A percentile compares a stretch with the other conserved stretches of the same genome.
Conservation (phyloP, 2,329 filamentous ascomycete species). For the Colletotrichum plurivorum region DNA sequence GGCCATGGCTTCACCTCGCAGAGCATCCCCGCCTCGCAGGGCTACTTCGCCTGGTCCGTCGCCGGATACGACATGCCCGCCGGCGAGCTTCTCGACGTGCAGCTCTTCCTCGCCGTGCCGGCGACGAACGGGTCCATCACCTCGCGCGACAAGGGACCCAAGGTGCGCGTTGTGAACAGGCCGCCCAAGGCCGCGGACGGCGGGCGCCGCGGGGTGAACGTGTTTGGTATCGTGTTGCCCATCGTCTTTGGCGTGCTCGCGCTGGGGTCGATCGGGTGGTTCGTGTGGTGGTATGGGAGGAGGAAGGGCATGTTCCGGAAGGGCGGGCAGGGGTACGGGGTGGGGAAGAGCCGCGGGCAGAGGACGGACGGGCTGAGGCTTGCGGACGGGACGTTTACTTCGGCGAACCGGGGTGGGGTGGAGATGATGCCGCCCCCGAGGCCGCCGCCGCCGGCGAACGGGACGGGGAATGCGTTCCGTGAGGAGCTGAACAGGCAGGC, state of each 20-base stretch:
- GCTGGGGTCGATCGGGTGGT: conserved; percentile 27
- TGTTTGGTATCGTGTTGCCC: conserved; percentile 35
- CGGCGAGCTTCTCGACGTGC: conserved; percentile 28
- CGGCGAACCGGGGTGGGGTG: conserved; percentile 27
- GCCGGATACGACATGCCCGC: conserved; percentile 19
- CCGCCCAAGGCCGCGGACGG: neutral
- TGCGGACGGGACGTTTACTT: conserved; percentile 30
- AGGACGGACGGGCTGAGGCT: conserved; percentile 26
- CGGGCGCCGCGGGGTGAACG: conserved; percentile 17
- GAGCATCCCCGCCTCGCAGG: conserved; percentile 28
- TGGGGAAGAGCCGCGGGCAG: conserved; percentile 37
- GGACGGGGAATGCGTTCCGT: conserved; percentile 34
- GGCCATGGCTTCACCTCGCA: conserved; percentile 39
- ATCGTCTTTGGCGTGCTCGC: conserved; percentile 36
- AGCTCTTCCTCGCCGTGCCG: conserved; percentile 36
- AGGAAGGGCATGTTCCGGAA: conserved; percentile 29
- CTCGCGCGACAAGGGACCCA: conserved; percentile 31
- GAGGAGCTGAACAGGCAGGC: conserved; percentile 39
- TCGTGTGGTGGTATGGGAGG: conserved; percentile 37
- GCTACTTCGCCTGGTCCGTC: conserved; percentile 40
- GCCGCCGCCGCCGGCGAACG: conserved; percentile 5
- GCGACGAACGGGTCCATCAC: conserved; percentile 28
- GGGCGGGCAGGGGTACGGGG: conserved; percentile 36
- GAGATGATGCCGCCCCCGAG: conserved; percentile 39
- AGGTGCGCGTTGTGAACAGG: conserved; percentile 32